Evolutionary conservation across 1,284 basidiomycete species (phyloP).

Genomic region (Trichosporon ovoides): DNA sequence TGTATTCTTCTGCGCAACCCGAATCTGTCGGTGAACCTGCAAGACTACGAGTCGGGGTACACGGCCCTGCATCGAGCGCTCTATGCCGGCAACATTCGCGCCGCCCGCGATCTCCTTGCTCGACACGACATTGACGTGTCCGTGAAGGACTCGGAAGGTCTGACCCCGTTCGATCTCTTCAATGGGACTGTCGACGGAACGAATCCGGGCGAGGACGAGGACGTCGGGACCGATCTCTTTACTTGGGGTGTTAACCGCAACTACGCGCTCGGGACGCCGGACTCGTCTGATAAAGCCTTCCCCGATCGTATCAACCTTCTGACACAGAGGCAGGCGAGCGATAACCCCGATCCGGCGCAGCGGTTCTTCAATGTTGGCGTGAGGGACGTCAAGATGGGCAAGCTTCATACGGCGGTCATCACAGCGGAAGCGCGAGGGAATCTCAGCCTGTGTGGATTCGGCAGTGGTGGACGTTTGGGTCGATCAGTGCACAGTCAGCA

Average conservation of each 20-base stretch:
- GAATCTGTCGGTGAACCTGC: conserved; percentile 68
- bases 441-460: conserved; percentile 77
- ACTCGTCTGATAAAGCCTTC: conserved; percentile 69
- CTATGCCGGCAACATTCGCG: conserved; percentile 79
- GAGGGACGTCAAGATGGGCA: conserved; percentile 69
- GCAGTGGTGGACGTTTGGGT: conserved; percentile 77
- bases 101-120: conserved; percentile 70
- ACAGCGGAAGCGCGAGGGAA: conserved; percentile 71
- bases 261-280: conserved; percentile 74
- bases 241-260: conserved; percentile 92
- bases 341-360: conserved; percentile 39
- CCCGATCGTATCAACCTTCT: conserved; percentile 68
- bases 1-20: conserved; percentile 73
- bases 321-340: conserved; percentile 50
- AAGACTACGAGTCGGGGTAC: conserved; percentile 82
- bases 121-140: conserved; percentile 67
- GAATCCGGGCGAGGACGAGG: conserved; percentile 48
- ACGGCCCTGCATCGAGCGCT: conserved; percentile 87
- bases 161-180: conserved; percentile 90
- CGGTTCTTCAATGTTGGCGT: conserved; percentile 56
- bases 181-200: conserved; percentile 80
- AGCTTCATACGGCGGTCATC: conserved; percentile 71
- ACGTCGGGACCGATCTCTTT: conserved; percentile 59
- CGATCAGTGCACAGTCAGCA: conserved; percentile 74
- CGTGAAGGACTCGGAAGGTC: conserved; percentile 81